phyloP scores from a whole-genome alignment of 106 monocot genomes.

The Dendrobium officinale region DNA sequence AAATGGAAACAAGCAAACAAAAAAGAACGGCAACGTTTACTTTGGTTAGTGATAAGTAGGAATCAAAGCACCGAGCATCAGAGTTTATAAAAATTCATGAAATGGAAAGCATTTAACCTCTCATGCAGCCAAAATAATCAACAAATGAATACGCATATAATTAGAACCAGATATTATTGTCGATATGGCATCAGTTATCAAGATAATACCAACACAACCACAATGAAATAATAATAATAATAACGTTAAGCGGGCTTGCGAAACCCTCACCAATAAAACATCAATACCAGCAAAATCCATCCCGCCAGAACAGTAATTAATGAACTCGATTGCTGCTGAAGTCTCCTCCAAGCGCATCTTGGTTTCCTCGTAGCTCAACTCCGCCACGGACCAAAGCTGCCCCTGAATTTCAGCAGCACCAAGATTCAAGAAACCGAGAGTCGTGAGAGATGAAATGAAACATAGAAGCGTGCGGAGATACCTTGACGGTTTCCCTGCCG shows the following conservation, averaged over 20 bases:
- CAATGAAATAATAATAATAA: neutral
- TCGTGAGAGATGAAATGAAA: neutral
- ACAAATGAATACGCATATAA: no score
- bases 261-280: constrained; percentile 28
- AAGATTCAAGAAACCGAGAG: neutral
- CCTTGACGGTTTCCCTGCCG: constrained; percentile 62
- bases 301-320: constrained; percentile 39
- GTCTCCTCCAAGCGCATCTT: constrained; percentile 55
- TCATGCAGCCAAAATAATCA: no score
- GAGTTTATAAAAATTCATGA: no score
- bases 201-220: neutral
- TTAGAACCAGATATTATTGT: no score
- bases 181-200: neutral
- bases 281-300: constrained; percentile 64
- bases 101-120: no score
- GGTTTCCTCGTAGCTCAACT: constrained; percentile 60
- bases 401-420: constrained; percentile 19
- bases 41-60: no score
- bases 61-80: no score
- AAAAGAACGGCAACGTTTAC: no score
- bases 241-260: neutral
- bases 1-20: no score
- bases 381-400: constrained; percentile 32
- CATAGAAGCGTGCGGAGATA: neutral
- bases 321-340: constrained; percentile 60